These are phyloP conservation scores for Trichoderma citrinoviride DNA, from an alignment of 2,329 filamentous ascomycete species.

Conservation along the genomic window DNA sequence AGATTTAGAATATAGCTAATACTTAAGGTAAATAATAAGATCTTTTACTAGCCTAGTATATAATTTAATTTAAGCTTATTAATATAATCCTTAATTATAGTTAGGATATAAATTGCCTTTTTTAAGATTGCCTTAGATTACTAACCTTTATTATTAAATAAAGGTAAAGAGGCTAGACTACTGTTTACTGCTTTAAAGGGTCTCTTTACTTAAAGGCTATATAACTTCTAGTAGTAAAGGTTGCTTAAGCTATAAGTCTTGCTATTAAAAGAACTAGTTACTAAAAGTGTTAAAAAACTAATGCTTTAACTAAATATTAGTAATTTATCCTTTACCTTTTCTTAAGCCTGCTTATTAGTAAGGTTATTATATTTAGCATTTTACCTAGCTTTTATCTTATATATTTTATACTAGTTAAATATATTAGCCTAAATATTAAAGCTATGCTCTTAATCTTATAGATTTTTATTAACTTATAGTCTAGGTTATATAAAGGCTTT, in stretches of 20 bases:
- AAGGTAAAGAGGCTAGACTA: conserved; percentile 56
- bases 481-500: conserved; percentile 73
- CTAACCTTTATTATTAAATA: conserved; percentile 56
- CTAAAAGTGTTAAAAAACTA: not conserved
- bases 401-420: conserved; percentile 69
- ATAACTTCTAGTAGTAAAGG: conserved; percentile 80
- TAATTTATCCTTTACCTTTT: conserved; percentile 69
- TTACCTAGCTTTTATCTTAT: conserved; percentile 56
- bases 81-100: conserved; percentile 64
- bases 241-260: conserved; percentile 60
- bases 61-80: conserved; percentile 63
- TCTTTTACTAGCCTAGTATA: conserved; percentile 68
- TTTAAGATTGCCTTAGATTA: conserved; percentile 68
- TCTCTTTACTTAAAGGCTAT: conserved; percentile 56
- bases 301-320: conserved; percentile 61
- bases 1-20: conserved; percentile 23
- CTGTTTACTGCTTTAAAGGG: conserved; percentile 59
- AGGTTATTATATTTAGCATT: conserved; percentile 63
- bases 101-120: conserved; percentile 59
- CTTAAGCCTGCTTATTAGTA: conserved; percentile 58
- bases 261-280: not conserved
- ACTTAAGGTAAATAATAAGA: conserved; percentile 40
- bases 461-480: conserved; percentile 66
- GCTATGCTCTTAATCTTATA: conserved; percentile 81
- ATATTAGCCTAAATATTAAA: conserved; percentile 74